Percentiles rank a stretch among this genome's conserved stretches.
phyloP scores from a whole-genome alignment of 139 green algal genomes.

The Tetradesmus obliquus region DNA sequence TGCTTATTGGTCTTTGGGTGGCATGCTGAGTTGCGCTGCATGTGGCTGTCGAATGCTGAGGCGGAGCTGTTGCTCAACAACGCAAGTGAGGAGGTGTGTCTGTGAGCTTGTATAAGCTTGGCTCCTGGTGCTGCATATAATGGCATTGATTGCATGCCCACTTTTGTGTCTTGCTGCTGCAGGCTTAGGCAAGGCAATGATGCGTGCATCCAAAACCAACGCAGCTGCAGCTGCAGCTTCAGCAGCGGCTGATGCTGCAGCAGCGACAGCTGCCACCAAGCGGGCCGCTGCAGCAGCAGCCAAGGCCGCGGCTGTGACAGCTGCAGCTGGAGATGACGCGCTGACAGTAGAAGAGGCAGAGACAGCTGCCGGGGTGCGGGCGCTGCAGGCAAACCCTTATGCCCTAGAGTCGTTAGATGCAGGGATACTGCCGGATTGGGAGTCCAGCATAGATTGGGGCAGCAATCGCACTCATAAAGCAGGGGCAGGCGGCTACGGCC shows the following conservation, averaged over 20 bases:
- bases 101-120: too few relatives aligned
- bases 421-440: constrained; percentile 32
- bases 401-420: constrained; percentile 24
- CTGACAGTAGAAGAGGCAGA: background rate
- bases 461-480: background rate
- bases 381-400: constrained; percentile 6
- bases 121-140: too few relatives aligned
- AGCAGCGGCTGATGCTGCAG: background rate
- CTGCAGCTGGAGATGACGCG: background rate
- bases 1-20: too few relatives aligned
- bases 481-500: background rate
- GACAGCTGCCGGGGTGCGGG: background rate
- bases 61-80: background rate
- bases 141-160: too few relatives aligned
- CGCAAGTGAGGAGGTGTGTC: background rate
- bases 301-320: background rate
- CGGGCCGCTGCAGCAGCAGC: background rate
- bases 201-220: background rate
- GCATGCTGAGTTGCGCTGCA: too few relatives aligned
- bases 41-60: background rate
- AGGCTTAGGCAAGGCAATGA: constrained; percentile 1
- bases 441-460: constrained; percentile 13
- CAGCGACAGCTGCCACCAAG: background rate
- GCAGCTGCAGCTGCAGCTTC: constrained; percentile 6
- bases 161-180: background rate